Conservation (phyloP, 2,329 filamentous ascomycete genomes). For the Cladosporium sp. region DNA sequence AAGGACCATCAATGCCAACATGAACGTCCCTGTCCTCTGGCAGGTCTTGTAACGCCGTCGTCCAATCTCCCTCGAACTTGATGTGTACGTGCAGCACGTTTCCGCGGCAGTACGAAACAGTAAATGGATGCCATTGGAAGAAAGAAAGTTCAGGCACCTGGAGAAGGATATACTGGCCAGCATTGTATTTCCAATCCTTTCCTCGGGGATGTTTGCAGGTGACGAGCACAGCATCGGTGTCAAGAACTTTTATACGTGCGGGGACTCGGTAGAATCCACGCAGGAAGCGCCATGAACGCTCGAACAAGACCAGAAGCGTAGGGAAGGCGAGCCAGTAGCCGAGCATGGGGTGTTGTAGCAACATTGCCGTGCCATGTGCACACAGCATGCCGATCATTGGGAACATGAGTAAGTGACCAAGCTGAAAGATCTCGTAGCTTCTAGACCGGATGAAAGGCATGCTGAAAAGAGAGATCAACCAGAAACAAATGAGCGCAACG, state of each 20-base stretch:
- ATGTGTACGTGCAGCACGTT: slow-evolving; percentile 54
- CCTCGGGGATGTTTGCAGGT: slow-evolving; percentile 46
- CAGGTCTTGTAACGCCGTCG: slow-evolving; percentile 41
- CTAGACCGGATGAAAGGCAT: slow-evolving; percentile 48
- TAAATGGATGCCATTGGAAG: slow-evolving; percentile 60
- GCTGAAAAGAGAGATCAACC: slow-evolving; percentile 45
- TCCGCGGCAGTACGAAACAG: slow-evolving; percentile 52
- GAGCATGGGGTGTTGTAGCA: slow-evolving; percentile 54
- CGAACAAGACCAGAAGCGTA: slow-evolving; percentile 47
- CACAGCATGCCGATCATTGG: slow-evolving; percentile 54
- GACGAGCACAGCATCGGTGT: slow-evolving; percentile 51
- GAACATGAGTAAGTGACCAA: slow-evolving; percentile 56
- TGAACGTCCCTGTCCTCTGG: slow-evolving; percentile 38
- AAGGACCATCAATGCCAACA: slow-evolving; percentile 55
- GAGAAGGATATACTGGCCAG: slow-evolving; percentile 56
- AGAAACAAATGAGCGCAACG: slow-evolving; percentile 48
- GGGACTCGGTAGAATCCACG: slow-evolving; percentile 48
- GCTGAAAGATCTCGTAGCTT: slow-evolving; percentile 56
- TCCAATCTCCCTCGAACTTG: slow-evolving; percentile 58
- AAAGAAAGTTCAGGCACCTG: slow-evolving; percentile 51
- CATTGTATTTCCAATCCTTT: slow-evolving; percentile 50
- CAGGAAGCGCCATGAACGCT: slow-evolving; percentile 44
- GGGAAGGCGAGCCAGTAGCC: slow-evolving; percentile 55
- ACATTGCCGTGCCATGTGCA: slow-evolving; percentile 49
- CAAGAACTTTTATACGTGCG: slow-evolving; percentile 47